Evolutionary conservation across 148 eudicot species (phyloP).

Genomic region (Vaccinium macrocarpon): DNA sequence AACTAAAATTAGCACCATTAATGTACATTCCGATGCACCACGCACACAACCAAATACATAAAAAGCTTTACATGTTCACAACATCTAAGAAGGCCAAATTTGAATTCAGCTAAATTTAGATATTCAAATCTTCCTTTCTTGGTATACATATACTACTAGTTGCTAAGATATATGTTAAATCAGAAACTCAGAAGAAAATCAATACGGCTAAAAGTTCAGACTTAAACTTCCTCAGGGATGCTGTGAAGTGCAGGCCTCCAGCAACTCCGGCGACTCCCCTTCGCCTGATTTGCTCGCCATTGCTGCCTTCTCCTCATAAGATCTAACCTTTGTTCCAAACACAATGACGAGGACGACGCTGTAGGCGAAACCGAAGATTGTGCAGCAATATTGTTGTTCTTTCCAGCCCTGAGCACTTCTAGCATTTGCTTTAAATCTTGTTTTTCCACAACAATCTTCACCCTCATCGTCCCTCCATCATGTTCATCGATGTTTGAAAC

Average conservation of each 20-base stretch:
- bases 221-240: slow-evolving; percentile 51
- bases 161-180: background rate
- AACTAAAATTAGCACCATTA: background rate
- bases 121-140: background rate
- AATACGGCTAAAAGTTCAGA: background rate
- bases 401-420: slow-evolving; percentile 27
- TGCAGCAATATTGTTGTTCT: background rate
- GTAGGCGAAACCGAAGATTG: background rate
- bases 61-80: background rate
- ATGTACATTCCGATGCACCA: background rate
- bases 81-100: background rate
- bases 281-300: slow-evolving; percentile 24
- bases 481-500: slow-evolving; percentile 29
- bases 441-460: slow-evolving; percentile 50
- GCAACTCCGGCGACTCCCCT: slow-evolving; percentile 17
- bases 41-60: background rate
- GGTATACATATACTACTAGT: background rate
- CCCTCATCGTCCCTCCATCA: slow-evolving; percentile 40
- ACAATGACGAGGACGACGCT: slow-evolving; percentile 12
- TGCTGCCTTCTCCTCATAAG: slow-evolving; percentile 39
- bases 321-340: slow-evolving; percentile 44
- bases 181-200: background rate
- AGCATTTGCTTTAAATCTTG: slow-evolving; percentile 52
- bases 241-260: slow-evolving; percentile 70
- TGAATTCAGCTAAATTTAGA: background rate